These are phyloP conservation scores for Jaltomata sinuosa DNA, from an alignment of 257 asterid genomes.

Conservation along the genomic window DNA sequence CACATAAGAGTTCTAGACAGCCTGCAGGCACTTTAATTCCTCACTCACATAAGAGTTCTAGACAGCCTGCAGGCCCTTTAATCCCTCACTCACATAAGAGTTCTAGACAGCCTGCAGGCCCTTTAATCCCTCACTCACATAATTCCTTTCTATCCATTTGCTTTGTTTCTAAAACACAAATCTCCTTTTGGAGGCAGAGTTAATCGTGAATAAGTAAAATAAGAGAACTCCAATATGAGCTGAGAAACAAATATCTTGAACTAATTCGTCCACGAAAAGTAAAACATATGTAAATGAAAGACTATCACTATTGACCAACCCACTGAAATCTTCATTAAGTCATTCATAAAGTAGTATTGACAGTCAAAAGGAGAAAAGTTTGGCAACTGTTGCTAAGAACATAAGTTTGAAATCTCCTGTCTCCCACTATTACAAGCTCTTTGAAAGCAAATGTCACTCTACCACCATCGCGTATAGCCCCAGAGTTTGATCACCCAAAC, in stretches of 20 bases:
- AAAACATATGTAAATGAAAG: background rate
- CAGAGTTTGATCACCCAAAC: background rate
- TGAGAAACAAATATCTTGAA: background rate
- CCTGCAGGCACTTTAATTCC: too few relatives aligned
- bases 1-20: too few relatives aligned
- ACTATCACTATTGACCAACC: background rate
- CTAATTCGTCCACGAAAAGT: background rate
- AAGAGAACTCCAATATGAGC: background rate
- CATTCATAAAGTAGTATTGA: background rate
- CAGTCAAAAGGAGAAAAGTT: background rate
- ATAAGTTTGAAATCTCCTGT: background rate
- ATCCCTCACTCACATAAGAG: too few relatives aligned
- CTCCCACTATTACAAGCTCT: background rate
- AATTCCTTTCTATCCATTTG: too few relatives aligned
- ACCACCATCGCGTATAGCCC: background rate
- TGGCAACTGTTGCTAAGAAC: background rate
- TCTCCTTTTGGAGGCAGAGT: background rate
- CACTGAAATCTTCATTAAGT: background rate
- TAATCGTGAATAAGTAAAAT: background rate
- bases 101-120: too few relatives aligned
- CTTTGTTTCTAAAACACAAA: background rate
- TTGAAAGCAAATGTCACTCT: background rate
- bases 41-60: too few relatives aligned
- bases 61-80: too few relatives aligned
- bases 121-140: too few relatives aligned